Conservation (phyloP, 2,329 filamentous ascomycete genomes). For the Ilyonectria robusta region DNA sequence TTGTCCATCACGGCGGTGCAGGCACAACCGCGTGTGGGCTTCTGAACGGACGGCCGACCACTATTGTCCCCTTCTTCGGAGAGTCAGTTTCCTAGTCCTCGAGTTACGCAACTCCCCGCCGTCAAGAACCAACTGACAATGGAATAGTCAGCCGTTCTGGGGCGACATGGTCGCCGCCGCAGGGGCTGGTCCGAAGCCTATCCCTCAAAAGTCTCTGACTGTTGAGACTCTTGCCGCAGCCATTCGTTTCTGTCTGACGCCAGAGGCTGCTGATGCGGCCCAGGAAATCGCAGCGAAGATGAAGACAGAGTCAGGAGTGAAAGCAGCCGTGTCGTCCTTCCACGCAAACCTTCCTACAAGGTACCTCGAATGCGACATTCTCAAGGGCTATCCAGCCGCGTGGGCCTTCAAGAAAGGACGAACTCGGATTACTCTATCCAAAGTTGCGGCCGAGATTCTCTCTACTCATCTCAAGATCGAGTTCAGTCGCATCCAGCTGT, state of each 20-base stretch:
- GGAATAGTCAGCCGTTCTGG: constrained; percentile 33
- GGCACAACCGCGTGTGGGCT: constrained; percentile 78
- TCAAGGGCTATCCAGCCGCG: neutral
- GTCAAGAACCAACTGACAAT: neutral
- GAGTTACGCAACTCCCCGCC: neutral
- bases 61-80: constrained; percentile 82
- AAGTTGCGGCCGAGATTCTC: neutral
- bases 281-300: neutral
- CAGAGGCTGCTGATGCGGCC: neutral
- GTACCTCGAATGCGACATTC: neutral
- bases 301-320: neutral
- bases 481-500: neutral
- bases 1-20: constrained; percentile 80
- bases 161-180: constrained; percentile 27
- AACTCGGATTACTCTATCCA: neutral
- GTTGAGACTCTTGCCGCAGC: neutral
- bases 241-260: neutral
- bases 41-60: constrained; percentile 76
- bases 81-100: constrained; percentile 20
- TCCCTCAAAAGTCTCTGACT: neutral
- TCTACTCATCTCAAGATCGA: neutral
- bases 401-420: neutral
- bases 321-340: neutral
- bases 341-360: neutral
- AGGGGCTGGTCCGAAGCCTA: constrained; percentile 24